phyloP scores from a whole-genome alignment of 1,284 basidiomycete species.

The Boletus subluridellus region DNA sequence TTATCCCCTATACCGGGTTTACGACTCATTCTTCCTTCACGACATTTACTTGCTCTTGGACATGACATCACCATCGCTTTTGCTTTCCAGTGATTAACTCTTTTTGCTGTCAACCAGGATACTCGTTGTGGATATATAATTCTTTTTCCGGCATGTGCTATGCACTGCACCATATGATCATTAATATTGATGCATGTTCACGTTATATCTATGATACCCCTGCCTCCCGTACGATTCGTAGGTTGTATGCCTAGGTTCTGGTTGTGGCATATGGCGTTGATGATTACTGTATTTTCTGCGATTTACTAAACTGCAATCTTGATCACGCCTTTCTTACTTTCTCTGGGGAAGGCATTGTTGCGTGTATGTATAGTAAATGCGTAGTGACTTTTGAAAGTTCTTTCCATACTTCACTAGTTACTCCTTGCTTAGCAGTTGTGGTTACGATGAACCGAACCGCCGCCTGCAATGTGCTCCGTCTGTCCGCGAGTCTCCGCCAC shows the following conservation, averaged over 20 bases:
- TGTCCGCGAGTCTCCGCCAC: background rate
- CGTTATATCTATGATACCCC: slow-evolving; percentile 17
- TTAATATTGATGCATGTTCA: slow-evolving; percentile 1
- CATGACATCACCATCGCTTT: slow-evolving; percentile 3
- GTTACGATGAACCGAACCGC: slow-evolving; percentile 7
- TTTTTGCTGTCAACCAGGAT: slow-evolving; percentile 11
- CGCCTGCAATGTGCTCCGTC: background rate
- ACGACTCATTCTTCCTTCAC: background rate
- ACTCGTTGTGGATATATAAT: slow-evolving; percentile 1
- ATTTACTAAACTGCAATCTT: background rate
- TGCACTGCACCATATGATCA: slow-evolving; percentile 10
- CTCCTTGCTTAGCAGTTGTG: background rate
- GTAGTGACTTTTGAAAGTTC: background rate
- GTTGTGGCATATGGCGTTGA: slow-evolving; percentile 6
- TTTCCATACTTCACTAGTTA: background rate
- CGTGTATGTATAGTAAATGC: background rate
- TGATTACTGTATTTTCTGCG: slow-evolving; percentile 17
- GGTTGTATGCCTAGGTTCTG: slow-evolving; percentile 24
- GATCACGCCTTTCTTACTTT: background rate
- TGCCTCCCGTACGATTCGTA: slow-evolving; percentile 9
- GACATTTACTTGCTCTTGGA: slow-evolving; percentile 16
- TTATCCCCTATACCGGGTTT: slow-evolving; percentile 6
- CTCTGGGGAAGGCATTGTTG: background rate
- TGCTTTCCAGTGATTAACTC: slow-evolving; percentile 9
- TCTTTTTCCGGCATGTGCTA: background rate